A percentile compares a stretch with the other conserved stretches of the same genome.
Evolutionary conservation across 2,329 filamentous ascomycete species (phyloP).

Genomic region (Incumbomyces lentus): DNA sequence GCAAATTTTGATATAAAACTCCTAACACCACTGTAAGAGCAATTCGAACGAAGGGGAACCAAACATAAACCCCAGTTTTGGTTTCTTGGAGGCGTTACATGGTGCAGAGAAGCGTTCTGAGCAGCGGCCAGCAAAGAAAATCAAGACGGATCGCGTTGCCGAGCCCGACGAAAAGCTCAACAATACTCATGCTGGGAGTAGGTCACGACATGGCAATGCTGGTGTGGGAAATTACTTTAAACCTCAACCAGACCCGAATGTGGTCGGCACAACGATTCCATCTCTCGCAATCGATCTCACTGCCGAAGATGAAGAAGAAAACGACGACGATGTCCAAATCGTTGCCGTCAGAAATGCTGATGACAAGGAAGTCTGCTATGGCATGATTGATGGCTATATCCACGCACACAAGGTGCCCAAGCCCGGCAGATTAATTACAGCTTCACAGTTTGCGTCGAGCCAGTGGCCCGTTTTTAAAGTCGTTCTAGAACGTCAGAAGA

Average conservation of each 20-base stretch:
- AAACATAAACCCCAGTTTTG: constrained; percentile 51
- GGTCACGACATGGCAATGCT: constrained; percentile 31
- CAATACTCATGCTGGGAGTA: constrained; percentile 24
- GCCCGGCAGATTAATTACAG: constrained; percentile 9
- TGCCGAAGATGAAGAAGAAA: constrained; percentile 14
- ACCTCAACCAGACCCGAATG: constrained; percentile 43
- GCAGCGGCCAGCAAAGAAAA: constrained; percentile 32
- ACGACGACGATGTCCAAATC: constrained; percentile 43
- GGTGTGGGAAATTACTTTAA: constrained; percentile 57
- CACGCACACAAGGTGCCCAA: constrained; percentile 18
- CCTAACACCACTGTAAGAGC: neutral
- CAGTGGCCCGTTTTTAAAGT: constrained; percentile 21
- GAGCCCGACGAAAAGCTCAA: neutral
- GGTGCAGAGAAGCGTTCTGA: constrained; percentile 52
- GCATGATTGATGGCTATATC: constrained; percentile 14
- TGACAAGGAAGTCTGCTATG: constrained; percentile 21
- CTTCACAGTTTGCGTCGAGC: constrained; percentile 1
- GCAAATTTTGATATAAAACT: neutral
- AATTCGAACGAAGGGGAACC: too few species aligned
- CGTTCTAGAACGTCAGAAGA: constrained; percentile 11
- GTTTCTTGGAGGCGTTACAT: constrained; percentile 31
- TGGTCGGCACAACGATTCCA: constrained; percentile 41
- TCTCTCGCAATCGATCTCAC: constrained; percentile 29
- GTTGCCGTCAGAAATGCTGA: constrained; percentile 11
- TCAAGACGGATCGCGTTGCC: constrained; percentile 26